These are phyloP conservation scores for Dictyostelium purpureum DNA, from an alignment of 78 protist genomes.

Conservation along the genomic window DNA sequence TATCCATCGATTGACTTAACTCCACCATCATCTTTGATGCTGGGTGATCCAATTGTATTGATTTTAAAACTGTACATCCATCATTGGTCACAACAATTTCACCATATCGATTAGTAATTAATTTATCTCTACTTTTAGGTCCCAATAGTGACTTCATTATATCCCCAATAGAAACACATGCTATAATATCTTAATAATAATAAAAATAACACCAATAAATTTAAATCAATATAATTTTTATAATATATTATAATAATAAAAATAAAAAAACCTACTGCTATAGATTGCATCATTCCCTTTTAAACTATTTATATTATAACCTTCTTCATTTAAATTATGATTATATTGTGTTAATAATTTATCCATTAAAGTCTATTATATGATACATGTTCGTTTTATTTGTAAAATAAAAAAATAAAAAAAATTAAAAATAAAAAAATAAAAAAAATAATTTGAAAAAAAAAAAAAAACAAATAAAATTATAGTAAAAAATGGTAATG, in stretches of 20 bases:
- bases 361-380: background rate
- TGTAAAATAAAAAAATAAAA: background rate
- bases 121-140: slow-evolving; percentile 52
- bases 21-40: slow-evolving; percentile 66
- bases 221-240: background rate
- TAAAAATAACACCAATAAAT: background rate
- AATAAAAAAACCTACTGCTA: background rate
- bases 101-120: slow-evolving; percentile 25
- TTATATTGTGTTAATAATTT: background rate
- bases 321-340: background rate
- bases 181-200: slow-evolving; percentile 25
- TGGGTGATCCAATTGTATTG: slow-evolving; percentile 60
- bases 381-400: too few relatives aligned
- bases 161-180: slow-evolving; percentile 49
- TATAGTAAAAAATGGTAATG: background rate
- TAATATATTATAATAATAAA: too few relatives aligned
- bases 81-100: slow-evolving; percentile 24
- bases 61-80: slow-evolving; percentile 64
- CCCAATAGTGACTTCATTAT: slow-evolving; percentile 3
- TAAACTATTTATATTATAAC: background rate
- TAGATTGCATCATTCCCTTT: slow-evolving; percentile 1
- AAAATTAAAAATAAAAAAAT: background rate
- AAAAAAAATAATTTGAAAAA: background rate
- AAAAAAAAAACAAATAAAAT: background rate
- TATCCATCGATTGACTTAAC: slow-evolving; percentile 64